A percentile compares a stretch with the other conserved stretches of the same genome.
Evolutionary conservation across 1,139 yeast genomes (phyloP).

Genomic region (Hansenula sp.): DNA sequence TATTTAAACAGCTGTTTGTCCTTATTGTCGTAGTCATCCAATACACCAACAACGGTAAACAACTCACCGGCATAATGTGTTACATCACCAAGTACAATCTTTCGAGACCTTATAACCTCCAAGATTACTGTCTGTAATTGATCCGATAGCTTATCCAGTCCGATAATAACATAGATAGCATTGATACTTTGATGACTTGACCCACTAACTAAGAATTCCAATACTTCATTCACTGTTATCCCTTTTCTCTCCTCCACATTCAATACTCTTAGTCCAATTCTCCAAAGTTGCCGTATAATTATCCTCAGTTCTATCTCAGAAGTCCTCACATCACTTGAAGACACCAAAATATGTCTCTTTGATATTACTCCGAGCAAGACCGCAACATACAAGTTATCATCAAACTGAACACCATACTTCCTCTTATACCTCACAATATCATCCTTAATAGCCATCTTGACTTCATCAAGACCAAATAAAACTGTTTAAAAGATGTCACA

Average conservation of each 20-base stretch:
- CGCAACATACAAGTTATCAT: slow-evolving; percentile 16
- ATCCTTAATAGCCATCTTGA: neutral
- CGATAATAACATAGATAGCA: slow-evolving; percentile 17
- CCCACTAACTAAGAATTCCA: slow-evolving; percentile 2
- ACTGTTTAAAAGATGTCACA: too few relatives aligned
- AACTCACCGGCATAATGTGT: slow-evolving; percentile 1
- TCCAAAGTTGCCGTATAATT: slow-evolving; percentile 14
- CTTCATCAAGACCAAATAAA: too few relatives aligned
- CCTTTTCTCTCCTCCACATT: neutral
- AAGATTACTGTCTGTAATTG: slow-evolving; percentile 23
- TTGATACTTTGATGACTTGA: slow-evolving; percentile 4
- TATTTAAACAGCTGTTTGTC: slow-evolving; percentile 13
- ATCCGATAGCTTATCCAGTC: slow-evolving; percentile 22
- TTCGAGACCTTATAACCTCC: slow-evolving; percentile 13
- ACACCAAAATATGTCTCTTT: slow-evolving; percentile 23
- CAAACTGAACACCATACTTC: slow-evolving; percentile 7
- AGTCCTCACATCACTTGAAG: slow-evolving; percentile 12
- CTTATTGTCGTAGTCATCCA: slow-evolving; percentile 1
- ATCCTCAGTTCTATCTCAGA: slow-evolving; percentile 15
- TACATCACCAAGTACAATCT: neutral
- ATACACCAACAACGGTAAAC: slow-evolving; percentile 1
- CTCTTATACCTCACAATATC: neutral
- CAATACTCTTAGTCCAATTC: slow-evolving; percentile 2
- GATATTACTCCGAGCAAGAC: slow-evolving; percentile 21
- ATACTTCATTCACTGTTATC: neutral